A percentile compares a stretch with the other conserved stretches of the same genome.
Evolutionary conservation across 106 monocot genomes (phyloP).

Genomic region (Ottelia alismoides): DNA sequence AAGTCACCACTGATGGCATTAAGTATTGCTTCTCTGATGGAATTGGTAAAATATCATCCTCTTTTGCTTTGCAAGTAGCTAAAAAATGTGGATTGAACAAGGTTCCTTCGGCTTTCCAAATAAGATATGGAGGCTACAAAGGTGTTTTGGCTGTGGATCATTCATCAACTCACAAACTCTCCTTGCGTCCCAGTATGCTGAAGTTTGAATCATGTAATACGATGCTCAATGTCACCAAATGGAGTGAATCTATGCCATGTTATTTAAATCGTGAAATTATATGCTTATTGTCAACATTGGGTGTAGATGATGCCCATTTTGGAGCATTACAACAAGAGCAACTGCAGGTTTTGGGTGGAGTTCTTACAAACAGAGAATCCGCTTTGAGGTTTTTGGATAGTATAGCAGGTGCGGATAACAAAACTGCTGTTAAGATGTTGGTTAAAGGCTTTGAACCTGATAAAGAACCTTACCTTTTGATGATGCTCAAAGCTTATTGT

Average conservation of each 20-base stretch:
- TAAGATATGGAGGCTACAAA: conserved; percentile 96
- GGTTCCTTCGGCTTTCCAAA: conserved; percentile 91
- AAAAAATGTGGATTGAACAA: conserved; percentile 35
- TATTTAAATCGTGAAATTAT: conserved; percentile 93
- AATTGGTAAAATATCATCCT: conserved; percentile 76
- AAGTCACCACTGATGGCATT: conserved; percentile 40
- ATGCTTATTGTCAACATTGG: conserved; percentile 69
- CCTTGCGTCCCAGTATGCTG: conserved; percentile 79
- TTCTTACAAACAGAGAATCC: conserved; percentile 39
- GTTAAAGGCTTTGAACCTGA: conserved; percentile 55
- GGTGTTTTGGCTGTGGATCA: conserved; percentile 77
- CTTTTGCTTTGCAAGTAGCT: conserved; percentile 66
- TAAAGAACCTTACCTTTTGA: conserved; percentile 64
- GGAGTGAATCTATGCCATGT: conserved; percentile 59
- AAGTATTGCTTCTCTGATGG: conserved; percentile 97
- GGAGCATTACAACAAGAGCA: conserved; percentile 44
- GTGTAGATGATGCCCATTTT: conserved; percentile 55
- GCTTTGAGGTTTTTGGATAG: conserved; percentile 48
- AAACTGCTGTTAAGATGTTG: conserved; percentile 50
- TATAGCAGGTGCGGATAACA: conserved; percentile 34
- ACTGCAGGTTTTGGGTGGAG: conserved; percentile 27
- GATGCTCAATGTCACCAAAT: conserved; percentile 70
- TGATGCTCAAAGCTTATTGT: conserved; percentile 66
- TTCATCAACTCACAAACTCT: conserved; percentile 58
- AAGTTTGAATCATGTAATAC: conserved; percentile 78